phyloP scores from a whole-genome alignment of 345 rosid genomes.

The Excoecaria agallocha region DNA sequence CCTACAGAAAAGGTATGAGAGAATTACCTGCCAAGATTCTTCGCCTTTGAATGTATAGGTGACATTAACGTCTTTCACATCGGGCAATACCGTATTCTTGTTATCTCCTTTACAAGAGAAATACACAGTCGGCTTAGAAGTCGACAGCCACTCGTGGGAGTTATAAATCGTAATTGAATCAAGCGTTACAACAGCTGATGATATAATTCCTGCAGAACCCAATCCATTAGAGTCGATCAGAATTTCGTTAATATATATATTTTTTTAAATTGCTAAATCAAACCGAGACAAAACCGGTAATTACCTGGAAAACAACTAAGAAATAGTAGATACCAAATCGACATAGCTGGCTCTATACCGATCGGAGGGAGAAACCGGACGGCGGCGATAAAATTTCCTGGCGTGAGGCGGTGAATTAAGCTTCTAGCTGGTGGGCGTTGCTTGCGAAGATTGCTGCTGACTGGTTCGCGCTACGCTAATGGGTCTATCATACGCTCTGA shows the following conservation, averaged over 20 bases:
- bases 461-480: background rate
- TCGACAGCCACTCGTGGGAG: slow-evolving; percentile 23
- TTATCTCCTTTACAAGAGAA: slow-evolving; percentile 31
- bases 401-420: background rate
- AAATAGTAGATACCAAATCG: slow-evolving; percentile 5
- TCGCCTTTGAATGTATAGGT: slow-evolving; percentile 27
- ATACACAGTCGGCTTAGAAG: slow-evolving; percentile 23
- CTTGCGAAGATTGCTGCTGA: background rate
- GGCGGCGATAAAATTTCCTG: background rate
- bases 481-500: background rate
- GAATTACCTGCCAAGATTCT: slow-evolving; percentile 32
- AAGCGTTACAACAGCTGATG: slow-evolving; percentile 25
- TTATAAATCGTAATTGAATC: slow-evolving; percentile 27
- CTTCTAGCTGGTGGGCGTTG: too few species aligned
- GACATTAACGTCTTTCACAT: slow-evolving; percentile 26
- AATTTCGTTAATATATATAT: background rate
- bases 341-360: background rate
- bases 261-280: background rate
- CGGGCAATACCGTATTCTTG: slow-evolving; percentile 23
- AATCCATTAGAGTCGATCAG: background rate
- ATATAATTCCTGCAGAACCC: slow-evolving; percentile 13
- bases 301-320: slow-evolving; percentile 17
- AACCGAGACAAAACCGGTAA: background rate
- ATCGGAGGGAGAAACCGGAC: background rate
- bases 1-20: background rate